Base-by-base conservation (phyloP, 768 basidiomycete species). In the Tulasnella calospora region DNA sequence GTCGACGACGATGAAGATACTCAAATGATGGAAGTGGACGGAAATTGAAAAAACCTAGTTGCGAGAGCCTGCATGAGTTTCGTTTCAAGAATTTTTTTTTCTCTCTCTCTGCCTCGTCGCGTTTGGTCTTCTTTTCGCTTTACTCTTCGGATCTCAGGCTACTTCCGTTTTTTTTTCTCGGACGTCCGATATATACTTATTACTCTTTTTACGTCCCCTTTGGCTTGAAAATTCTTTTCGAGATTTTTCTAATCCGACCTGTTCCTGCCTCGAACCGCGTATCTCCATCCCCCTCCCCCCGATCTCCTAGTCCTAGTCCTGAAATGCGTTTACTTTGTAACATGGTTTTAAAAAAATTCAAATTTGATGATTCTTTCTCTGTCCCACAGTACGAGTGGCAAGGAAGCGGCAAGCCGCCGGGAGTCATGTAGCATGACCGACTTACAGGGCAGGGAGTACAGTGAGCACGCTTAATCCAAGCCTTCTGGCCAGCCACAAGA, bases 21-120 rank as follows among this genome's bases (percentile, higher is more conserved):
- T 15, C 33, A 73, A 40, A 79, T 79, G 78, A 73, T 79, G 72
- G 78, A 79, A 0, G 38, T 67, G 55, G 73, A 73, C 23, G 73
- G 33, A 13, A 41, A 35, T 40, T 72, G 71, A 72, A 35, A 19
- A 17, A 3, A 8, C 38, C 3, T 9, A 40, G 40, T 0, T 40
- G 40, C 40, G 40, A 40, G 13, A 12, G 13, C 4, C 40, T 12
- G 1, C 4, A 51, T n/a, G n/a, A 23, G 51, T n/a, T 51, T 51
- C 51, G 51, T 51, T 47, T 15, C 51, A n/a, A 23, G 51, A n/a
- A n/a, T n/a, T 9, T 8, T 51, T 51, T 51, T 12, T n/a, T 12
- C 23, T n/a, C 10, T 9, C 51, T 6, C 51, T 23, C n/a, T n/a
- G n/a, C n/a, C n/a, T n/a, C n/a, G n/a, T n/a, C n/a, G n/a, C n/a